Percentiles rank a stretch among this genome's conserved stretches.
These are phyloP conservation scores for Favolaschia claudopus DNA, from an alignment of 768 basidiomycete species.

Conservation along the genomic window DNA sequence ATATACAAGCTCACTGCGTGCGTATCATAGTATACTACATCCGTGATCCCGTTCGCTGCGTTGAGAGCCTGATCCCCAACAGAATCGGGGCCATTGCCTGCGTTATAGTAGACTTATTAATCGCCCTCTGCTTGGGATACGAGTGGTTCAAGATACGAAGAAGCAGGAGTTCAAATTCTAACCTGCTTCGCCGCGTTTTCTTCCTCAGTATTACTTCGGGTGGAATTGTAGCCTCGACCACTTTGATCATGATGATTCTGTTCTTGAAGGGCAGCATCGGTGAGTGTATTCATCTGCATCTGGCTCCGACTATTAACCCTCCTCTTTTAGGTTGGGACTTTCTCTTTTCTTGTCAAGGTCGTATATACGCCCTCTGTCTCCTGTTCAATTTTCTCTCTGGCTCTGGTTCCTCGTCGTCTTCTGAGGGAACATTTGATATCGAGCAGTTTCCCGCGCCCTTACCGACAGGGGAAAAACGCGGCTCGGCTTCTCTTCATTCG, in stretches of 20 bases:
- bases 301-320: background rate
- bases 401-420: background rate
- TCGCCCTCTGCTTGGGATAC: constrained; percentile 14
- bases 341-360: constrained; percentile 24
- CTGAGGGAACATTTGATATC: background rate
- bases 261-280: constrained; percentile 19
- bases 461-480: background rate
- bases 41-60: no score
- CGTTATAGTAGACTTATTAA: constrained; percentile 16
- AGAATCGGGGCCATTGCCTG: constrained; percentile 19
- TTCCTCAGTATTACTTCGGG: constrained; percentile 21
- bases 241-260: constrained; percentile 22
- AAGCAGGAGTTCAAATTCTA: background rate
- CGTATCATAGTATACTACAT: no score
- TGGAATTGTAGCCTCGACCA: constrained; percentile 20
- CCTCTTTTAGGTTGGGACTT: constrained; percentile 14
- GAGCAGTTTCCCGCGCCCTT: background rate
- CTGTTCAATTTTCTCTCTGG: constrained; percentile 22
- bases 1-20: constrained; percentile 13
- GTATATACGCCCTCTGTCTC: constrained; percentile 23
- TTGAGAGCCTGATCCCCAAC: background rate
- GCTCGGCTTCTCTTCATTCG: background rate
- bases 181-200: constrained; percentile 11
- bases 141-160: constrained; percentile 15
- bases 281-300: background rate